Evolutionary conservation across 768 basidiomycete genomes (phyloP), one percentile per base, ranked within the genome.

Genomic region (Tricholoma sp.): DNA sequence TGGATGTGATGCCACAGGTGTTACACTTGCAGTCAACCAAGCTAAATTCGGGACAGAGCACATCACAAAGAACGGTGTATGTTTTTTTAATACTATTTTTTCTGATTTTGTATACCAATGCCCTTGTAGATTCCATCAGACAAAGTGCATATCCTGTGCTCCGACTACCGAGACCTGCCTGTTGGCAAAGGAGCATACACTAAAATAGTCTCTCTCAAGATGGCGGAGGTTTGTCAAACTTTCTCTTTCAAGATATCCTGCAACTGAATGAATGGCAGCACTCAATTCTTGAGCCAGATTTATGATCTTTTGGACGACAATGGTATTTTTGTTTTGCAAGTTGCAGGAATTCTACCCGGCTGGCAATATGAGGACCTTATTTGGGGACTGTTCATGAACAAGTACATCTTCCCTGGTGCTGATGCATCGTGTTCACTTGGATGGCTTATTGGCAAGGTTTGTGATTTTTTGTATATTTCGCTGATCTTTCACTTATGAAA

Each of bases 301-400:
- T 97, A 98, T 66, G 84, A 95, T 63, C 79, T 98, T 36, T 79
- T 99, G 59, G 90, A 94, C 57, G 95, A 99, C 69, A 89, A 98
- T 61, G 97, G 97, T 32, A 82, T 88, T 56, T 89, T 98, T 65
- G 91, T 98, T 44, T 81, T 95, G 76, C 97, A 99, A 74, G 96
- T 99, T n/a, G 93, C 97, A 50, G 97, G 97, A 59, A 76, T 98
- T 62, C 86, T 96, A 34, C 94, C 94, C 5, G 70, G 79, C n/a
- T 99, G 97, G 97, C 97, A 98, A 70, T 98, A 87, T 62, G 97
- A 99, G 76, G 97, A 99, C 69, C 84, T 99, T 55, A 86, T 93
- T 63, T 99, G 97, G 91, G 94, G 94, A 61, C 80, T 95, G 24
- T 96, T 95, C 78, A 95, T 95, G 93, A 95, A 91, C 83, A 94